phyloP scores from a whole-genome alignment of 371 early-diverging fungal species.

The Mortierella polycephala region DNA sequence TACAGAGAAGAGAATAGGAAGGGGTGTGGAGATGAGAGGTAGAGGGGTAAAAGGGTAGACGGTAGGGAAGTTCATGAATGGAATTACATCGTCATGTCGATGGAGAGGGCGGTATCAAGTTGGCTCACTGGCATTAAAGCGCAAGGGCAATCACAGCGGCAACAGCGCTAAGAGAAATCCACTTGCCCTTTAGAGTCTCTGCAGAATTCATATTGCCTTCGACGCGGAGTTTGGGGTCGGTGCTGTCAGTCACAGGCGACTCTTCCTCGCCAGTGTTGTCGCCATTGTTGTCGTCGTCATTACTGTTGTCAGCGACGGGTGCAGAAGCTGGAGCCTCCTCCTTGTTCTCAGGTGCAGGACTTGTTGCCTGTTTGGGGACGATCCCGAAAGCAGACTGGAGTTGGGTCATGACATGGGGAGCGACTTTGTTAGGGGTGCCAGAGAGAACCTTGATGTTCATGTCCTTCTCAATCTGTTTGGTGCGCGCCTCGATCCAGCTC shows the following conservation, averaged over 20 bases:
- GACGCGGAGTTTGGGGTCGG: background rate
- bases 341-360: background rate
- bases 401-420: constrained; percentile 16
- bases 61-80: no score
- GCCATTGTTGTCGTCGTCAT: background rate
- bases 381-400: constrained; percentile 27
- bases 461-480: constrained; percentile 23
- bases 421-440: constrained; percentile 15
- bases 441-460: constrained; percentile 24
- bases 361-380: background rate
- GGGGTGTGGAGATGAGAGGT: no score
- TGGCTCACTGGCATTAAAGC: constrained; percentile 2
- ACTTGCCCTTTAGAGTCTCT: constrained; percentile 15
- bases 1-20: no score
- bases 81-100: no score
- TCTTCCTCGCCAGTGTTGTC: background rate
- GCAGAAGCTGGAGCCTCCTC: no score
- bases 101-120: no score
- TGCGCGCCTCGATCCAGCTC: constrained; percentile 32
- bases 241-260: background rate
- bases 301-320: background rate
- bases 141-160: constrained; percentile 10
- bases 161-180: constrained; percentile 27
- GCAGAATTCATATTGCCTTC: constrained; percentile 9
- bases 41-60: no score